Percentiles rank a stretch among this genome's conserved stretches.
Conservation (phyloP, 306 rosid species). For the Quercus wislizeni region DNA sequence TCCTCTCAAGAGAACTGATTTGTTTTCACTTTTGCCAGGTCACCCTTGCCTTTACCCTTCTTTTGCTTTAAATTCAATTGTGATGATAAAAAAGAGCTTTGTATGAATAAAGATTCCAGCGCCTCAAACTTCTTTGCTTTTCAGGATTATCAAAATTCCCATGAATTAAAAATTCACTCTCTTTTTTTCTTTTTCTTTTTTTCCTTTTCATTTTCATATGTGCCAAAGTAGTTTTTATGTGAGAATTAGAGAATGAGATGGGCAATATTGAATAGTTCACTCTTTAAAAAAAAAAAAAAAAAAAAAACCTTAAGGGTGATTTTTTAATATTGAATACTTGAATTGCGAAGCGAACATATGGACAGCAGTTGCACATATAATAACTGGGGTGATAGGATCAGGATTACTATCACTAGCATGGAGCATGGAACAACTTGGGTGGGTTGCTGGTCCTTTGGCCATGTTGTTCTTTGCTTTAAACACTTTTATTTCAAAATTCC, state of each 20-base stretch:
- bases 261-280: too few species aligned
- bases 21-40: neutral
- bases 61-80: too few species aligned
- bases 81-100: too few species aligned
- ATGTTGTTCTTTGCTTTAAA: slow-evolving; percentile 37
- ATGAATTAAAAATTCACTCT: neutral
- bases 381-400: slow-evolving; percentile 64
- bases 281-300: too few species aligned
- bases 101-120: too few species aligned
- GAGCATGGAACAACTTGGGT: slow-evolving; percentile 59
- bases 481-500: slow-evolving; percentile 43
- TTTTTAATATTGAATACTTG: too few species aligned
- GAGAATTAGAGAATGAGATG: too few species aligned
- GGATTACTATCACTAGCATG: slow-evolving; percentile 56
- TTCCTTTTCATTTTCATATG: neutral
- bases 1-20: neutral
- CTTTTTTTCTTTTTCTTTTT: neutral
- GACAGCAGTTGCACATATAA: slow-evolving; percentile 61
- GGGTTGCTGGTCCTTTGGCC: slow-evolving; percentile 52
- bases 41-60: too few species aligned
- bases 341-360: slow-evolving; percentile 40
- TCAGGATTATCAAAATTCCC: neutral
- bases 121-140: neutral
- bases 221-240: neutral
- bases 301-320: too few species aligned